Evolutionary conservation across 2,329 filamentous ascomycete species (phyloP).

Genomic region (Pyrenochaeta sp.): DNA sequence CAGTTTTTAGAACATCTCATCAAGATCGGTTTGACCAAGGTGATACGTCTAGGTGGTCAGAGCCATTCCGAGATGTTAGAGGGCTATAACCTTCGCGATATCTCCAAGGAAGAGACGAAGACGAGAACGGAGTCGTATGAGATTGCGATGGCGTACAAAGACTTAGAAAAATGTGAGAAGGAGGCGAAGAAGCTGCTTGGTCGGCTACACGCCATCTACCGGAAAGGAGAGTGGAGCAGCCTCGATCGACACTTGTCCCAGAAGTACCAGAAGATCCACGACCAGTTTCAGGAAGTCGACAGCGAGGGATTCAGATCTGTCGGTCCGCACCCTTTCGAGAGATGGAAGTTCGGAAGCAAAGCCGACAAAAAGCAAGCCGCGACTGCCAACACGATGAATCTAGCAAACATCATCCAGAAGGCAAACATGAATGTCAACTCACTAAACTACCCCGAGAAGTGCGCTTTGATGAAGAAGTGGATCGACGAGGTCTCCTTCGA

Average conservation of each 20-base stretch:
- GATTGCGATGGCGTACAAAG: too few relatives aligned
- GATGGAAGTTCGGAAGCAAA: constrained; percentile 15
- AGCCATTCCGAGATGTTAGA: constrained; percentile 63
- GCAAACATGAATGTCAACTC: constrained; percentile 15
- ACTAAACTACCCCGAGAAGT: constrained; percentile 19
- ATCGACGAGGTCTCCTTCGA: too few relatives aligned
- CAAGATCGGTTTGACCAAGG: constrained; percentile 54
- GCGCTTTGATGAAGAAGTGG: constrained; percentile 11
- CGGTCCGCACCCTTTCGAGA: constrained; percentile 34
- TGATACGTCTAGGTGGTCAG: constrained; percentile 69
- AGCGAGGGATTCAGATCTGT: constrained; percentile 22
- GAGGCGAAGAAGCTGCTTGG: constrained; percentile 12
- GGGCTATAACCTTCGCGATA: too few relatives aligned
- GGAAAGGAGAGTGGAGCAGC: constrained; percentile 23
- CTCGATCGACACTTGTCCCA: constrained; percentile 18
- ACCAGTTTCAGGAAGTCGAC: constrained; percentile 25
- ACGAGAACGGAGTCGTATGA: too few relatives aligned
- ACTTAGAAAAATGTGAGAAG: constrained; percentile 15
- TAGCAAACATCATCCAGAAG: constrained; percentile 9
- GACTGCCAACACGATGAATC: background rate
- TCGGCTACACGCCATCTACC: constrained; percentile 12
- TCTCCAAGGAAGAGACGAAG: too few relatives aligned
- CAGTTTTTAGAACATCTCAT: constrained; percentile 68
- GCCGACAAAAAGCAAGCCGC: background rate
- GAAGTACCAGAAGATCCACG: constrained; percentile 23